A percentile compares a stretch with the other conserved stretches of the same genome.
Conservation (phyloP, 352 stramenopile genomes). For the Vaucheria bursata region DNA sequence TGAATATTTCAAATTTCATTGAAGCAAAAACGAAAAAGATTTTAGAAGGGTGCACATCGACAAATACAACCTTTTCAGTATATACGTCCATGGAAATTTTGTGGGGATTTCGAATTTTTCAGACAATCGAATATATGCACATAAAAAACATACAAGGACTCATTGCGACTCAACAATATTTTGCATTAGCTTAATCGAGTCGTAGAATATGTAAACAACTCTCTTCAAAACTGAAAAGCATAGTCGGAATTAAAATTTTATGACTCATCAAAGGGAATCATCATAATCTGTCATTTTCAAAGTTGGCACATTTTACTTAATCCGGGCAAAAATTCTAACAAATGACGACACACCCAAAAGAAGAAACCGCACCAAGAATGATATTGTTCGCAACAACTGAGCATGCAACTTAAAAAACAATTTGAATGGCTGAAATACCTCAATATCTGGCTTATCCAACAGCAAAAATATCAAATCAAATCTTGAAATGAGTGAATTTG, state of each 20-base stretch:
- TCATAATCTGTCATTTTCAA: not conserved
- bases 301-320: not conserved
- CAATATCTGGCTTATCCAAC: slow-evolving; percentile 84
- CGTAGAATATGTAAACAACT: too few species aligned
- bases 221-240: too few species aligned
- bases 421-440: slow-evolving; percentile 55
- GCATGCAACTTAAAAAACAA: slow-evolving; percentile 47
- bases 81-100: not conserved
- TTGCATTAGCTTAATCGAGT: too few species aligned
- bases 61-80: not conserved
- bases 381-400: not conserved
- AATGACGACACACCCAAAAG: not conserved
- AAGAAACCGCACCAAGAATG: too few species aligned
- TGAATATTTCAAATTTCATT: not conserved
- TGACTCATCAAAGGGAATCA: too few species aligned
- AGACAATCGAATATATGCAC: not conserved
- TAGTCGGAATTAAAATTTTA: too few species aligned
- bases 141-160: too few species aligned
- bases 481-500: slow-evolving; percentile 95
- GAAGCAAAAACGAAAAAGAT: not conserved
- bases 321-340: not conserved
- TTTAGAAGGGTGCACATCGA: not conserved
- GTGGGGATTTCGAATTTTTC: not conserved
- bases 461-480: slow-evolving; percentile 99
- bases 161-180: too few species aligned